Base-by-base conservation (phyloP, 2,329 filamentous ascomycete species). In the Cercospora zeae-maydis region DNA sequence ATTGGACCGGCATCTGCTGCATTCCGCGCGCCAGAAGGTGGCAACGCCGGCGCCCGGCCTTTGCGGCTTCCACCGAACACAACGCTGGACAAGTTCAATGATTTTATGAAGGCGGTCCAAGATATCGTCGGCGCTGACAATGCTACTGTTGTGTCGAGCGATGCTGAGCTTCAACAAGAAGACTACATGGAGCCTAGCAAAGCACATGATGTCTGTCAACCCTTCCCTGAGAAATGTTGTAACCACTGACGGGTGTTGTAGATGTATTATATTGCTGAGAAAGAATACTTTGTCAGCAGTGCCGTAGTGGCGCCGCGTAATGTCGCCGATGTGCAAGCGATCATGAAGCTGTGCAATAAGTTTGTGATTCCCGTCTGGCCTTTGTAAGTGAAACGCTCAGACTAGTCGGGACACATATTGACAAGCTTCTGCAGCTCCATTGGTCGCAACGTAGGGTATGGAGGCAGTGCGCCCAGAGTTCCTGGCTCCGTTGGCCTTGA, bases 381-480 rank as follows among this genome's bases (percentile, higher is more conserved):
- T 9, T 79, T 82, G 49, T 53, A 53, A 34, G 49, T 47, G 13
- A 10, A 33, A 9, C 2, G 3, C 5, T 10, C 1, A 19, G 14
- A 19, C 14, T 9, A 6, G 2, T 13, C 16, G 3, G 31, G 49
- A 10, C 13, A 14, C 19, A 13, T 8, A 34, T 8, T 34, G 9
- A 53, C 30, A 8, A 13, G 11, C 31, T 14, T 31, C 14, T 16
- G 30, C n/a, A 53, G 49, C 64, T 81, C 78, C 1, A 78, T 82
- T 64, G 81, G 81, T 0, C 73, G 80, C 37, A 83, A 83, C 60
- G 74, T 83, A 1, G 84, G 82, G 14, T 84, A 84, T 61, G 83
- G 83, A 27, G 83, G 82, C n/a, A 80, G 81, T 13, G 82, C 82
- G 0, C 82, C 82, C 0, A 74, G 83, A 34, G 80, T 85, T 0